A percentile compares a stretch with the other conserved stretches of the same genome.
phyloP scores from a whole-genome alignment of 2,329 filamentous ascomycete species.

The Epichloe aotearoae region DNA sequence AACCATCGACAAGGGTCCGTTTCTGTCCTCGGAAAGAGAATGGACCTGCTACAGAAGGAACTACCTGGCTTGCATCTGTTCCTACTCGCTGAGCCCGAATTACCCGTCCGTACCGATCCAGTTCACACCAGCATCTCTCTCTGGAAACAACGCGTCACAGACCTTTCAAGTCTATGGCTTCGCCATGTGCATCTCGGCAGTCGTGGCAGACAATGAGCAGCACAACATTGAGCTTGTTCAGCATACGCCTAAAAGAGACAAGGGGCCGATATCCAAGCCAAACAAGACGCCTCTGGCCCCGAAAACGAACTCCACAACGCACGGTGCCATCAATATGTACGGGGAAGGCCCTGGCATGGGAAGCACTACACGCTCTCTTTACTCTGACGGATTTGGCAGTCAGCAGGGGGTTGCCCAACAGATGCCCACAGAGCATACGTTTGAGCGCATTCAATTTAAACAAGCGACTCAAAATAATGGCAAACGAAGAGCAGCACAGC shows the following conservation, averaged over 20 bases:
- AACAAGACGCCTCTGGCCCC: constrained; percentile 55
- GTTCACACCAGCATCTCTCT: constrained; percentile 26
- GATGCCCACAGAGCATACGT: constrained; percentile 45
- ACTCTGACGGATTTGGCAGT: constrained; percentile 28
- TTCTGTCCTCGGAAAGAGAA: constrained; percentile 55
- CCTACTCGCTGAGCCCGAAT: constrained; percentile 54
- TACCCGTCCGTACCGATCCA: constrained; percentile 33
- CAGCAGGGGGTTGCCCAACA: constrained; percentile 17
- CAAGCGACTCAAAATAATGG: constrained; percentile 90
- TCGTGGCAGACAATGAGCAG: constrained; percentile 61
- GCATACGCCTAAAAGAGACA: constrained; percentile 84
- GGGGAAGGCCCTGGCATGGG: constrained; percentile 19
- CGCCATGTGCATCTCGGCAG: constrained; percentile 73
- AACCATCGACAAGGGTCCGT: constrained; percentile 82
- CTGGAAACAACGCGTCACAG: constrained; percentile 17
- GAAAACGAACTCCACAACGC: constrained; percentile 43
- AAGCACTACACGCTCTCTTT: constrained; percentile 18
- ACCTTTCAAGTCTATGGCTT: constrained; percentile 59
- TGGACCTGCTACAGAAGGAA: constrained; percentile 92
- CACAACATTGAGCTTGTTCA: constrained; percentile 77
- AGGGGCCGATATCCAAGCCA: constrained; percentile 66
- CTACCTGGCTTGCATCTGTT: constrained; percentile 78
- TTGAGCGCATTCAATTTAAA: constrained; percentile 90
- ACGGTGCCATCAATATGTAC: constrained; percentile 33
- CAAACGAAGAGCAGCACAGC: constrained; percentile 77